A percentile compares a stretch with the other conserved stretches of the same genome.
Conservation (phyloP, 306 rosid genomes). For the Corylus avellana region DNA sequence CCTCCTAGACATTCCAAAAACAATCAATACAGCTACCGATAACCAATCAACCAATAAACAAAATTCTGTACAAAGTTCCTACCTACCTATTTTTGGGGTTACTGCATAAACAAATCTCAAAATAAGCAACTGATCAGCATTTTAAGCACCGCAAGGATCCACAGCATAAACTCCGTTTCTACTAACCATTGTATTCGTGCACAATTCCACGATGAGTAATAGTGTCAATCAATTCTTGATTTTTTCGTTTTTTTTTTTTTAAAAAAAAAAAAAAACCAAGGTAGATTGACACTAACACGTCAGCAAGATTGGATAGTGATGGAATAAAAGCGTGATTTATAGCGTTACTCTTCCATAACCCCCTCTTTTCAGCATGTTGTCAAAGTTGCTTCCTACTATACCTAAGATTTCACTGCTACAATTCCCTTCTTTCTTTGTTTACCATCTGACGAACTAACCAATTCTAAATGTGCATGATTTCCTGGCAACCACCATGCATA, state of each 20-base stretch:
- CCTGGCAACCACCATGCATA: conserved; percentile 18
- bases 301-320: no score
- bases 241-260: no score
- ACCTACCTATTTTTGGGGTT: conserved; percentile 38
- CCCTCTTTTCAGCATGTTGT: conserved; percentile 13
- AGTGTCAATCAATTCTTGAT: no score
- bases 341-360: background rate
- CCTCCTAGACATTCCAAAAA: conserved; percentile 41
- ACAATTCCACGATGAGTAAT: conserved; percentile 2
- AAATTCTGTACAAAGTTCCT: conserved; percentile 61
- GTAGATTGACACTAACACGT: no score
- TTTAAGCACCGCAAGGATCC: conserved; percentile 29
- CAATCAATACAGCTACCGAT: conserved; percentile 46
- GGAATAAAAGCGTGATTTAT: no score
- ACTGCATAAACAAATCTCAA: conserved; percentile 40
- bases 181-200: conserved; percentile 23
- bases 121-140: conserved; percentile 16
- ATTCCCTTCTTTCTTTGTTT: background rate
- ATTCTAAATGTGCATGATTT: conserved; percentile 23
- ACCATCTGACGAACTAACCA: conserved; percentile 29
- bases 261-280: no score
- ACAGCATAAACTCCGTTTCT: conserved; percentile 24
- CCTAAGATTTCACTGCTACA: conserved; percentile 28
- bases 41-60: conserved; percentile 69
- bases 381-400: conserved; percentile 29